Evolutionary conservation across 2,329 filamentous ascomycete species (phyloP).

Genomic region (Paramyrothecium sp.): DNA sequence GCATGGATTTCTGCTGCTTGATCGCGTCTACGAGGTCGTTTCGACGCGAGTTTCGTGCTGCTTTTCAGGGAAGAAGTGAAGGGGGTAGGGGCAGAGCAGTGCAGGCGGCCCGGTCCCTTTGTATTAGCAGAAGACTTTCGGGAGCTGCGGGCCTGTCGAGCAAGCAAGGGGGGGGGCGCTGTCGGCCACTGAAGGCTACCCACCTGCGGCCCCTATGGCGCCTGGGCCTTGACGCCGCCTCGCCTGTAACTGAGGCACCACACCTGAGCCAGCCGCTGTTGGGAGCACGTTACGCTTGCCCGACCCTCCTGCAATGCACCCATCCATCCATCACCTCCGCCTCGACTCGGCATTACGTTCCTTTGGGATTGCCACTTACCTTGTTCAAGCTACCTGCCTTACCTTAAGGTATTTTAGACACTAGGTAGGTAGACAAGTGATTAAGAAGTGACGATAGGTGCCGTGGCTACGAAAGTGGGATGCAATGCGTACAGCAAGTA

Average conservation of each 20-base stretch:
- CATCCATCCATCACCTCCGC: background rate
- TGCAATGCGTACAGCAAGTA: too few species aligned
- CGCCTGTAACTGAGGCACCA: background rate
- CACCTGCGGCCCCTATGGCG: background rate
- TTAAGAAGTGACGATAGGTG: too few species aligned
- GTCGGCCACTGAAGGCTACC: background rate
- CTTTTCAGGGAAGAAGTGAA: conserved; percentile 13
- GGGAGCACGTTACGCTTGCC: background rate
- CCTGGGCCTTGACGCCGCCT: background rate
- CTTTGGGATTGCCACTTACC: background rate
- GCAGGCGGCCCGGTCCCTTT: conserved; percentile 13
- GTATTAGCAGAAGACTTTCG: background rate
- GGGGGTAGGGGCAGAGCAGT: conserved; percentile 16
- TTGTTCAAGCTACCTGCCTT: too few species aligned
- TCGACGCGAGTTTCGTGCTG: conserved; percentile 28
- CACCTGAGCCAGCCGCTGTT: background rate
- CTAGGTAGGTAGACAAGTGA: background rate
- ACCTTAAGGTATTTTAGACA: too few species aligned
- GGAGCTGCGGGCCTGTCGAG: background rate
- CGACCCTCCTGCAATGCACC: background rate
- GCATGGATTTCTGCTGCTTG: conserved; percentile 28
- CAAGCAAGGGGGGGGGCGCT: conserved; percentile 19
- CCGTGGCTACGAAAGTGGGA: too few species aligned
- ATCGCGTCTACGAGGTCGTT: conserved; percentile 26
- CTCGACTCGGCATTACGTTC: background rate